Evolutionary conservation across 768 basidiomycete genomes (phyloP).

Genomic region (Kwoniella newhampshirensis): DNA sequence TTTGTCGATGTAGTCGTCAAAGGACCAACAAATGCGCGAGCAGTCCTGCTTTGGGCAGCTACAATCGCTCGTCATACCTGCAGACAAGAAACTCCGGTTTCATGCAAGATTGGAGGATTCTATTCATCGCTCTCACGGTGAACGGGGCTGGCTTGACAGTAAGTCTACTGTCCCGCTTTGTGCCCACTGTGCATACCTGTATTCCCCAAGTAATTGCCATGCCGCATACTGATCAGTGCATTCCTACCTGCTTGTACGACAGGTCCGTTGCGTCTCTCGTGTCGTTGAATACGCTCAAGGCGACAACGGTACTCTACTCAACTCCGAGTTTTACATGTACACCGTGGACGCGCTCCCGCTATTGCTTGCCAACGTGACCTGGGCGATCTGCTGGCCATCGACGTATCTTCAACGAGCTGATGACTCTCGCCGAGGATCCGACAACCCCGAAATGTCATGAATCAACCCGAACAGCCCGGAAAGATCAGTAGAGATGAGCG

Average conservation of each 20-base stretch:
- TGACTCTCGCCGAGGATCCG: too few relatives aligned
- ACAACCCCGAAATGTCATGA: too few relatives aligned
- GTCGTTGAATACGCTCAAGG: slow-evolving; percentile 65
- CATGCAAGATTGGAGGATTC: slow-evolving; percentile 60
- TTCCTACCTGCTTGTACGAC: not conserved
- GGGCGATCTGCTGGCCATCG: slow-evolving; percentile 68
- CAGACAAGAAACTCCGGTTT: too few relatives aligned
- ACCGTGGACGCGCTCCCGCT: slow-evolving; percentile 68
- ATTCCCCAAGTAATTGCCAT: not conserved
- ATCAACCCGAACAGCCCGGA: too few relatives aligned
- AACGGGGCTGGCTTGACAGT: slow-evolving; percentile 69
- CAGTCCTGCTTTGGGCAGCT: too few relatives aligned
- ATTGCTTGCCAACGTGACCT: slow-evolving; percentile 62
- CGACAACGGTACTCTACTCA: slow-evolving; percentile 61
- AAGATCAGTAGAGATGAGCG: too few relatives aligned
- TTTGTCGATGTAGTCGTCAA: slow-evolving; percentile 15
- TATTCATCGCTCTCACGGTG: slow-evolving; percentile 59
- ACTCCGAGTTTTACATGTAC: slow-evolving; percentile 66
- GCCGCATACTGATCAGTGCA: too few relatives aligned
- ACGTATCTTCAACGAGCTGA: too few relatives aligned
- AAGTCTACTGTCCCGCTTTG: slow-evolving; percentile 32
- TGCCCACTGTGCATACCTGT: too few relatives aligned
- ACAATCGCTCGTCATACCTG: too few relatives aligned
- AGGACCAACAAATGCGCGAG: too few relatives aligned
- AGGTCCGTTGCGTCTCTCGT: slow-evolving; percentile 66